Percentiles rank a stretch among this genome's conserved stretches.
phyloP scores from a whole-genome alignment of 345 rosid genomes.

The Leavenworthia alabamica region DNA sequence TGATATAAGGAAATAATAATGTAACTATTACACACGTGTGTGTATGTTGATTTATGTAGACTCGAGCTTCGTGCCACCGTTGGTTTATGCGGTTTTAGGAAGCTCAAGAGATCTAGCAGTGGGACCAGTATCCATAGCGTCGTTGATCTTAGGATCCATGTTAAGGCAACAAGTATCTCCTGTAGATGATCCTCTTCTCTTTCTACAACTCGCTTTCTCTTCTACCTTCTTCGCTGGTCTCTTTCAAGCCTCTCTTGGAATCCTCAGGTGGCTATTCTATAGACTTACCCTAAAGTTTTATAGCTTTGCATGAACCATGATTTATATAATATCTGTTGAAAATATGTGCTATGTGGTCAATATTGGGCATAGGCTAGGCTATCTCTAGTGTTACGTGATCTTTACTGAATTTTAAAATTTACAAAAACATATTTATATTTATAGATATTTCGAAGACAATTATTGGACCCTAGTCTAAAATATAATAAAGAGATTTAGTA shows the following conservation, averaged over 20 bases:
- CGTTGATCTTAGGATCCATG: slow-evolving; percentile 92
- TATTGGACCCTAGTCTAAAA: background rate
- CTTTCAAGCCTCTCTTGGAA: slow-evolving; percentile 87
- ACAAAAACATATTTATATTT: too few relatives aligned
- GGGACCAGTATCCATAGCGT: slow-evolving; percentile 93
- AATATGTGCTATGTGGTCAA: background rate
- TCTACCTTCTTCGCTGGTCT: slow-evolving; percentile 94
- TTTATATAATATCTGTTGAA: background rate
- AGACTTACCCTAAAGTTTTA: background rate
- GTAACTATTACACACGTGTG: background rate
- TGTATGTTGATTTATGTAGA: slow-evolving; percentile 33
- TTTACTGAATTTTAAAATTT: background rate
- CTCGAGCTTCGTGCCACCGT: slow-evolving; percentile 96
- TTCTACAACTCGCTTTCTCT: slow-evolving; percentile 81
- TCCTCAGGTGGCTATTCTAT: slow-evolving; percentile 51
- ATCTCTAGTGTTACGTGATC: slow-evolving; percentile 1
- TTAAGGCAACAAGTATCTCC: slow-evolving; percentile 81
- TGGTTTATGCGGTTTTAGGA: slow-evolving; percentile 86
- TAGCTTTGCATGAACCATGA: background rate
- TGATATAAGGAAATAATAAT: background rate
- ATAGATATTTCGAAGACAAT: background rate
- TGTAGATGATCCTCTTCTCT: slow-evolving; percentile 47
- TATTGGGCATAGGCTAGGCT: slow-evolving; percentile 1
- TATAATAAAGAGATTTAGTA: background rate
- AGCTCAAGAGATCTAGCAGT: slow-evolving; percentile 95